Evolutionary conservation across 352 stramenopile species (phyloP).

Genomic region (Globisporangium radiosum): DNA sequence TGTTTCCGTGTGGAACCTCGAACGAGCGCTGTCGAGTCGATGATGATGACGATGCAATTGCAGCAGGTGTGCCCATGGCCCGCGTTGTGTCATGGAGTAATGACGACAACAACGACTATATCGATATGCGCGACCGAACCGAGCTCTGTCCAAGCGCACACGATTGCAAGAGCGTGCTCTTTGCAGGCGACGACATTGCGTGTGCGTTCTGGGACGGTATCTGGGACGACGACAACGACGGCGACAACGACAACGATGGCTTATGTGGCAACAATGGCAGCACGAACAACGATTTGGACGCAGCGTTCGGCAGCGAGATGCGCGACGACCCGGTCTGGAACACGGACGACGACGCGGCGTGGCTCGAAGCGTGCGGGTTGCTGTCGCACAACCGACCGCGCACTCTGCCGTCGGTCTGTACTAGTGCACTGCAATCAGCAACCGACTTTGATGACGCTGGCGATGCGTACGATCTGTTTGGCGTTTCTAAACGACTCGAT

Average conservation of each 20-base stretch:
- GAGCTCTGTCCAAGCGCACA: too few relatives aligned
- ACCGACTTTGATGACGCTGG: neutral
- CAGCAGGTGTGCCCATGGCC: too few relatives aligned
- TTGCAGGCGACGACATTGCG: conserved; percentile 5
- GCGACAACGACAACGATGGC: neutral
- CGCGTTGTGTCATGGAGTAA: too few relatives aligned
- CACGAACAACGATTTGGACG: too few relatives aligned
- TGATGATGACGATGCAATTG: too few relatives aligned
- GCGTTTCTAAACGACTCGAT: too few relatives aligned
- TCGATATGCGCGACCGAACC: too few relatives aligned
- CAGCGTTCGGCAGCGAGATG: neutral
- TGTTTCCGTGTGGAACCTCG: too few relatives aligned
- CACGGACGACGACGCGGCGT: neutral
- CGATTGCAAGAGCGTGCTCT: neutral
- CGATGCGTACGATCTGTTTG: neutral
- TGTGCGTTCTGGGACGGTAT: conserved; percentile 17
- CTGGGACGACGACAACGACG: conserved; percentile 5
- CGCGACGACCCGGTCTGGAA: conserved; percentile 7
- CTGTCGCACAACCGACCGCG: neutral
- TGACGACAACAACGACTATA: too few relatives aligned
- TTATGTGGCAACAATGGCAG: too few relatives aligned
- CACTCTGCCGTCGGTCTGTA: too few relatives aligned
- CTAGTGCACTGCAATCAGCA: neutral
- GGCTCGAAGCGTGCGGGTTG: neutral
- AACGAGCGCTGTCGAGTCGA: too few relatives aligned